Percentiles rank a stretch among this genome's conserved stretches.
phyloP scores from a whole-genome alignment of 2,329 filamentous ascomycete genomes.

The Diaporthe vexans region DNA sequence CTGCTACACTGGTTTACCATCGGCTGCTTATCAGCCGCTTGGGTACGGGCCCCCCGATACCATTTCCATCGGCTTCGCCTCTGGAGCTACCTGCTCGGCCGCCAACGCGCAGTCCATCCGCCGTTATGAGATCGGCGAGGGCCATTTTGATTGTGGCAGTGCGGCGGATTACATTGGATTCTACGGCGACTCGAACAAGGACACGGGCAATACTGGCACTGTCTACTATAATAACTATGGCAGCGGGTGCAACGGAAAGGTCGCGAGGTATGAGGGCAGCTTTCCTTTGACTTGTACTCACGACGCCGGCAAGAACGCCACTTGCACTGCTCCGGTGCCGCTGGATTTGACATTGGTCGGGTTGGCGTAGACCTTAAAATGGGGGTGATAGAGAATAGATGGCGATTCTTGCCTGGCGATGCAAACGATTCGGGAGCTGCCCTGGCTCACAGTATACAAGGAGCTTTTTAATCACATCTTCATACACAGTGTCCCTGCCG shows the following conservation, averaged over 20 bases:
- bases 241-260: background rate
- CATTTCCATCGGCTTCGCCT: constrained; percentile 12
- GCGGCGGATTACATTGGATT: constrained; percentile 34
- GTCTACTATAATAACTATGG: constrained; percentile 29
- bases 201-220: constrained; percentile 28
- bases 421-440: too few relatives aligned
- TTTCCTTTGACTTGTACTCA: constrained; percentile 36
- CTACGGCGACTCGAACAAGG: constrained; percentile 31
- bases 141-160: constrained; percentile 32
- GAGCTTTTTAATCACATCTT: background rate
- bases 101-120: constrained; percentile 15
- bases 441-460: background rate
- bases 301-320: constrained; percentile 37
- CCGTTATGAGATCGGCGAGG: constrained; percentile 24
- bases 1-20: constrained; percentile 5
- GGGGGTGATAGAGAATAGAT: too few relatives aligned
- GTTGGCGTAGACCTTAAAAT: background rate
- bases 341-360: constrained; percentile 28
- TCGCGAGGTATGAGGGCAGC: constrained; percentile 29
- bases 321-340: constrained; percentile 36
- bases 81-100: background rate
- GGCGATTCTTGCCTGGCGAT: too few relatives aligned
- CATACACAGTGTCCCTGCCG: background rate
- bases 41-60: constrained; percentile 25
- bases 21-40: constrained; percentile 33